phyloP scores from a whole-genome alignment of 2,329 filamentous ascomycete genomes.

The Podosphaera fusca region DNA sequence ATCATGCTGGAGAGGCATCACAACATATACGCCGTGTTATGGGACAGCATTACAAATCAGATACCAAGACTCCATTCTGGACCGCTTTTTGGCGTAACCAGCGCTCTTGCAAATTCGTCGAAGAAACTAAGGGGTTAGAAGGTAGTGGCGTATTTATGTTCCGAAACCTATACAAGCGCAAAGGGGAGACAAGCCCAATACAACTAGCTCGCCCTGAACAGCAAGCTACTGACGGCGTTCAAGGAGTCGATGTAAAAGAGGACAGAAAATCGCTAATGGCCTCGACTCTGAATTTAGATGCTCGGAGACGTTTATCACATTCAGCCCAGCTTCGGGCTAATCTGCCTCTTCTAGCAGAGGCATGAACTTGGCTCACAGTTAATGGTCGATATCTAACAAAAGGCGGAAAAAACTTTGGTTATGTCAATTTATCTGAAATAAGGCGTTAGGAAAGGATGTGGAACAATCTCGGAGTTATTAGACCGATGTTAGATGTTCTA shows the following conservation, averaged over 20 bases:
- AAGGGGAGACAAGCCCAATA: constrained; percentile 7
- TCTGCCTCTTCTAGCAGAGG: constrained; percentile 1
- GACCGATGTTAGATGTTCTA: no score
- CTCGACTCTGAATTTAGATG: background rate
- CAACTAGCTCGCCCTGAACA: background rate
- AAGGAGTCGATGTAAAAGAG: background rate
- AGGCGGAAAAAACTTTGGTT: no score
- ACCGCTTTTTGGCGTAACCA: constrained; percentile 17
- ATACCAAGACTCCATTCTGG: constrained; percentile 18
- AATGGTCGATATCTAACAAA: background rate
- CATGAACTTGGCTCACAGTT: background rate
- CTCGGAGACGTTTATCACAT: background rate
- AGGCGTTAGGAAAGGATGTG: no score
- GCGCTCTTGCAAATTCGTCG: constrained; percentile 16
- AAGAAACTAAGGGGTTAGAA: constrained; percentile 15
- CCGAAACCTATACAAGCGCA: constrained; percentile 13
- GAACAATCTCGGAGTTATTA: no score
- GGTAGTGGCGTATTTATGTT: constrained; percentile 16
- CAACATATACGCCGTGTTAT: constrained; percentile 31
- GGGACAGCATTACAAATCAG: constrained; percentile 27
- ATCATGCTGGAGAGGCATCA: constrained; percentile 35
- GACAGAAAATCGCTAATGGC: background rate
- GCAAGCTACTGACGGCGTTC: background rate
- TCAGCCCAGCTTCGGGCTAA: constrained; percentile 1
- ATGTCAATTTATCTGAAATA: no score